These are phyloP conservation scores for Barnettozyma hawaiiensis DNA, from an alignment of 1,139 yeast genomes.

Conservation along the genomic window DNA sequence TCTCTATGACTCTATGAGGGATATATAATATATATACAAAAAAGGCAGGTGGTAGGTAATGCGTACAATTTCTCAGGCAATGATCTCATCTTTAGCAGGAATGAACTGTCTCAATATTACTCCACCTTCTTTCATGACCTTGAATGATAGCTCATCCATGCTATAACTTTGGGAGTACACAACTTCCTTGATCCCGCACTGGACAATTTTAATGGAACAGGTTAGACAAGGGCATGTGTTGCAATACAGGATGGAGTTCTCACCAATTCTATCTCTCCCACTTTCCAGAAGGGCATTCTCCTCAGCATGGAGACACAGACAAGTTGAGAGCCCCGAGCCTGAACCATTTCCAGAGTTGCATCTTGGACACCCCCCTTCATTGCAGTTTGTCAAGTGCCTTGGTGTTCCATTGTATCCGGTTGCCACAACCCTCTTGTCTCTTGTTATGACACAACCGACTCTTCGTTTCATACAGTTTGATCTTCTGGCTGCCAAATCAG, in stretches of 20 bases:
- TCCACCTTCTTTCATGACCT: slow-evolving; percentile 69
- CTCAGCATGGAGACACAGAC: slow-evolving; percentile 93
- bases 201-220: slow-evolving; percentile 91
- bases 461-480: slow-evolving; percentile 96
- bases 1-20: too few species aligned
- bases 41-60: too few species aligned
- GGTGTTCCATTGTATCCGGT: slow-evolving; percentile 99
- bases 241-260: slow-evolving; percentile 65
- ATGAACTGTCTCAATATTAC: slow-evolving; percentile 68
- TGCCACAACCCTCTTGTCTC: slow-evolving; percentile 81
- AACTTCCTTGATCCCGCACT: slow-evolving; percentile 87
- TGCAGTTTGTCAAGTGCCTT: slow-evolving; percentile 78
- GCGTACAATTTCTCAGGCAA: slow-evolving; percentile 1
- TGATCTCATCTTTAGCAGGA: slow-evolving; percentile 43
- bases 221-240: slow-evolving; percentile 97
- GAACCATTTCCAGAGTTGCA: slow-evolving; percentile 64
- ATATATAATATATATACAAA: too few species aligned
- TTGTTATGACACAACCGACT: slow-evolving; percentile 92
- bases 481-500: slow-evolving; percentile 87
- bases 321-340: slow-evolving; percentile 71
- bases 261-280: slow-evolving; percentile 82
- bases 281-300: slow-evolving; percentile 94
- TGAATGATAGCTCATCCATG: slow-evolving; percentile 75
- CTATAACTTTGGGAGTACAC: slow-evolving; percentile 89
- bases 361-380: slow-evolving; percentile 90